Evolutionary conservation across 2,329 filamentous ascomycete genomes (phyloP).

Genomic region (Hypoxylon sp.): DNA sequence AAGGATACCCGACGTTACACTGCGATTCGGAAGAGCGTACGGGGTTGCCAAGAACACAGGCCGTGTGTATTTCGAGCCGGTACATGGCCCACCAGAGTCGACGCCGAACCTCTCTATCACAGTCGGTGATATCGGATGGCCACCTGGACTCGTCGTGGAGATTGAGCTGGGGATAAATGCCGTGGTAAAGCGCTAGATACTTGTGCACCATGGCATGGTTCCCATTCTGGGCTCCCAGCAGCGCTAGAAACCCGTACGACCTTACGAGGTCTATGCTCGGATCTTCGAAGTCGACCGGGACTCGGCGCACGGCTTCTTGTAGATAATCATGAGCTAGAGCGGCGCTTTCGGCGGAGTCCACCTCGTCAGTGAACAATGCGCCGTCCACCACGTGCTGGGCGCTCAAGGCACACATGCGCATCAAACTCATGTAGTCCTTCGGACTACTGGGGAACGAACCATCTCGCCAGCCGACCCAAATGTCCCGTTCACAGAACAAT

Average conservation of each 20-base stretch:
- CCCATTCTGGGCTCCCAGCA: not conserved
- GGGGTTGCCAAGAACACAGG: not conserved
- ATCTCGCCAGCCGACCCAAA: not conserved
- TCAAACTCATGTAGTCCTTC: not conserved
- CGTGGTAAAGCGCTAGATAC: not conserved
- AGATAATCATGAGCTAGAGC: not conserved
- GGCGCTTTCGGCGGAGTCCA: not conserved
- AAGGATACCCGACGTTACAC: not conserved
- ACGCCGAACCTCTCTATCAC: not conserved
- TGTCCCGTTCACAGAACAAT: not conserved
- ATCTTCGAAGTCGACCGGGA: not conserved
- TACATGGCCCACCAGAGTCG: constrained; percentile 1
- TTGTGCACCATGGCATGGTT: not conserved
- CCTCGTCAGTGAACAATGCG: not conserved
- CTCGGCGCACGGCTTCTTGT: not conserved
- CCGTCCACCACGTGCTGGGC: not conserved
- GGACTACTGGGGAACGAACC: not conserved
- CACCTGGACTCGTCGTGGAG: not conserved
- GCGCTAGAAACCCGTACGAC: not conserved
- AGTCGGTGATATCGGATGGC: not conserved
- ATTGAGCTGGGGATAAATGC: not conserved
- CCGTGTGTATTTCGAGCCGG: not conserved
- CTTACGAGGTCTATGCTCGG: not conserved
- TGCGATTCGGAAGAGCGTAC: not conserved
- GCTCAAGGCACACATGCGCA: not conserved